Base-by-base conservation (phyloP, 2,329 filamentous ascomycete genomes). In the Orbilia quercus region DNA sequence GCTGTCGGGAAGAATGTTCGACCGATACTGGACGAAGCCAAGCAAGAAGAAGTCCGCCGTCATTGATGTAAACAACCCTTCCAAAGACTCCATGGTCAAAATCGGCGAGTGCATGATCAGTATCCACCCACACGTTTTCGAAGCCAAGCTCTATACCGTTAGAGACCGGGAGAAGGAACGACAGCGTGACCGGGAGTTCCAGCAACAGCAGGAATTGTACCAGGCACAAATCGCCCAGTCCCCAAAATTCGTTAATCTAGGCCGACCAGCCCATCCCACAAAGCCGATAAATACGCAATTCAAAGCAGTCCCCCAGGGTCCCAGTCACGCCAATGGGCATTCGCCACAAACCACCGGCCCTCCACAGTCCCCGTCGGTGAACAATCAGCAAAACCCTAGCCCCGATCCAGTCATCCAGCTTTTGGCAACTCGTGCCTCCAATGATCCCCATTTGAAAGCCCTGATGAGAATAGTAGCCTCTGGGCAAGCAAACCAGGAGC, bases 401-500 rank as follows among this genome's bases (percentile, higher is more conserved):
- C 82, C 84, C n/a, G 91, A 94, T 78, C 91, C 91, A 0, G 91
- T 95, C 45, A 94, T 95, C 64, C 89, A 92, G 55, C 88, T 90
- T 75, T 82, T 95, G 23, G 91, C 91, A 0, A 89, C 91, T 77
- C 87, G 87, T 75, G 91, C 91, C 5, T 90, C 89, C 0, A 87
- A 86, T 23, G 90, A 95, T 78, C 85, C 88, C 0, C 85, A 89
- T 63, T 82, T 95, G 7, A 89, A 92, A 66, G 88, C 90, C 36
- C 83, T 95, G 0, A 95, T 95, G 91, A 91, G 91, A 79, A 87
- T 91, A 59, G 91, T 95, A 0, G 91, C 91, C 0, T 88, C 89
- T 25, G 91, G 91, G 0, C 85, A 89, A 76, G 91, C 91, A 0
- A 87, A 86, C 11, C 85, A 87, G 38, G 85, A 88, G 12, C 90